Conservation (phyloP, 139 green algal species). For the Chlorella vulgaris region DNA sequence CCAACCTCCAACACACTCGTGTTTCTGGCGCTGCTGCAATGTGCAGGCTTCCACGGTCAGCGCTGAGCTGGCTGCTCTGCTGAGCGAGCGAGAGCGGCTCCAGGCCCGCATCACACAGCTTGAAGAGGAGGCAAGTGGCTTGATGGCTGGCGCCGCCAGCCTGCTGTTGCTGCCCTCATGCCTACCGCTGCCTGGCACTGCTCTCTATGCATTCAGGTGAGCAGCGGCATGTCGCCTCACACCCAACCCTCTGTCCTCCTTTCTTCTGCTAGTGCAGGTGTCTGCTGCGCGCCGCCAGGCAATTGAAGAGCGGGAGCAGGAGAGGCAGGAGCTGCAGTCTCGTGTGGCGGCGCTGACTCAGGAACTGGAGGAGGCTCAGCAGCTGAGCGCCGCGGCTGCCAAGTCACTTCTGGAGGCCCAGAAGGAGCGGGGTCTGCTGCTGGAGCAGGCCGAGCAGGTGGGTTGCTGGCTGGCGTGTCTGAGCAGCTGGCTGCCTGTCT, state of each 20-base stretch:
- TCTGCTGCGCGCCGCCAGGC: background rate
- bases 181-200: too few relatives aligned
- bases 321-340: background rate
- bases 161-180: background rate
- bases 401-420: background rate
- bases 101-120: background rate
- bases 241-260: background rate
- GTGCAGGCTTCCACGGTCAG: background rate
- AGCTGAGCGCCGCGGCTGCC: background rate
- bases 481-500: background rate
- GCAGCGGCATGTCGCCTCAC: background rate
- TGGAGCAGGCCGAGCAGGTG: background rate
- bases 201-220: too few relatives aligned
- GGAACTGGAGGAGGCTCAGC: background rate
- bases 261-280: background rate
- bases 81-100: background rate
- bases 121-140: background rate
- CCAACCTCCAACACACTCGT: background rate
- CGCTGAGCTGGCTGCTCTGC: background rate
- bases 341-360: background rate
- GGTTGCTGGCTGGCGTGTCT: background rate
- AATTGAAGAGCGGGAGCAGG: background rate
- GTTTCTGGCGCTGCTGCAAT: background rate
- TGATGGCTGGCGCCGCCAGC: background rate
- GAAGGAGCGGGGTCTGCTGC: background rate